Base-by-base conservation (phyloP, 306 rosid species). In the Cicer cuneatum region DNA sequence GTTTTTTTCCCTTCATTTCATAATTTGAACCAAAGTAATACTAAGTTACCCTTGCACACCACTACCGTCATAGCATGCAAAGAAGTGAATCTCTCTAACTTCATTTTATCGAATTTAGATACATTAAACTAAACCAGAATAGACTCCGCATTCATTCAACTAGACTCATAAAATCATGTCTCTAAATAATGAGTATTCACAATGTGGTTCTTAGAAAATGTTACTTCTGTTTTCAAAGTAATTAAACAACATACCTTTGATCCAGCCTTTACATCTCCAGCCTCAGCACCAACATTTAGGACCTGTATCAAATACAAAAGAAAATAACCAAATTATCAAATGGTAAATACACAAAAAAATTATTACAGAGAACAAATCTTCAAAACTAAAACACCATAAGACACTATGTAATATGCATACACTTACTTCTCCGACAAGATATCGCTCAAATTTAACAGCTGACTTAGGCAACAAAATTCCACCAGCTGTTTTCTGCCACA, bases 381-480 rank as follows among this genome's bases (percentile, higher is more conserved):
- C 18, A 38, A 24, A 13, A 5, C 57, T 24, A 78, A 2, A 61
- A 75, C 33, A 82, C 37, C n/a, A 16, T 16, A 58, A 69, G 41
- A 9, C 19, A 62, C 48, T 11, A 59, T 49, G 38, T 52, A 62
- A 38, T 9, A 66, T 45, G 38, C 53, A 72, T 15, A 40, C 87
- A 40, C 88, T 80, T 86, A 94, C 99, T 80, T 92, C 97, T 76
- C 99, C 99, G 61, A 83, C 58, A 1, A 94, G 97, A 81, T 94
- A 90, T 40, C 90, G 93, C 86, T 94, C 99, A 61, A 85, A 94
- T 76, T 94, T 94, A 66, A 94, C 99, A 2, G 96, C 97, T 47
- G 99, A 85, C 58, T 82, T 92, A 68, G 98, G 99, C 82, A 94
- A 74, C 80, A 92, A 69, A 78, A 94, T 85, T 82, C 98, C 99